phyloP scores from a whole-genome alignment of 2,329 filamentous ascomycete species.

The Alternaria hordeiaustralica region DNA sequence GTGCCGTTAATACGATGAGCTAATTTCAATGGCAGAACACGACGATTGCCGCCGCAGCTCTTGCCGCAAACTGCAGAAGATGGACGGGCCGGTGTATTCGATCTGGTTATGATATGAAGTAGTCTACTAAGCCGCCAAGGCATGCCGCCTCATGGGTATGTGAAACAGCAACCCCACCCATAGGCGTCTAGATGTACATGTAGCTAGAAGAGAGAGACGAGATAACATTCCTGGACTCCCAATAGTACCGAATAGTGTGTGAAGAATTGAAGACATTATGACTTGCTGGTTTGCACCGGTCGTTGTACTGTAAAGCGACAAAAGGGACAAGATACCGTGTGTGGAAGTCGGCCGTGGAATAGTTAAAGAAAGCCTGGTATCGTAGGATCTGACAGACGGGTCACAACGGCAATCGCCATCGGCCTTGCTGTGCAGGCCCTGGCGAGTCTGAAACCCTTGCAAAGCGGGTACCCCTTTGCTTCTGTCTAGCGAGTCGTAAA shows the following conservation, averaged over 20 bases:
- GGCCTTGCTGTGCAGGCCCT: constrained; percentile 21
- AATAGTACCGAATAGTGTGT: constrained; percentile 31
- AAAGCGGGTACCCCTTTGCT: constrained; percentile 36
- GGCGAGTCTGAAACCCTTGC: constrained; percentile 39
- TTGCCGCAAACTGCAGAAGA: not conserved
- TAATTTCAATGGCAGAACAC: not conserved
- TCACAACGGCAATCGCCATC: not conserved
- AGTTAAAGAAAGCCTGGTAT: constrained; percentile 3
- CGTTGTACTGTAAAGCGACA: constrained; percentile 20
- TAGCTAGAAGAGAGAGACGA: constrained; percentile 16
- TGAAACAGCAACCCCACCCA: constrained; percentile 29
- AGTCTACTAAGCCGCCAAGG: constrained; percentile 40
- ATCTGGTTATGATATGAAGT: constrained; percentile 20
- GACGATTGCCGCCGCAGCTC: not conserved
- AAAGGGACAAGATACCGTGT: not conserved
- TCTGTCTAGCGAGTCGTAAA: constrained; percentile 37
- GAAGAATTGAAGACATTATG: constrained; percentile 28
- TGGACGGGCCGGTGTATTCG: not conserved
- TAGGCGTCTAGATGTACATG: constrained; percentile 23
- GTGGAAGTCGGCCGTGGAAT: not conserved
- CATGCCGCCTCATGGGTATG: constrained; percentile 24
- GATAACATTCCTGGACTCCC: constrained; percentile 10
- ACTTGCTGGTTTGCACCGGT: constrained; percentile 17
- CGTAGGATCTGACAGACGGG: not conserved
- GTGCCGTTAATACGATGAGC: not conserved